Base-by-base conservation (phyloP, 495 filamentous ascomycete genomes). In the Penicillium herquei region DNA sequence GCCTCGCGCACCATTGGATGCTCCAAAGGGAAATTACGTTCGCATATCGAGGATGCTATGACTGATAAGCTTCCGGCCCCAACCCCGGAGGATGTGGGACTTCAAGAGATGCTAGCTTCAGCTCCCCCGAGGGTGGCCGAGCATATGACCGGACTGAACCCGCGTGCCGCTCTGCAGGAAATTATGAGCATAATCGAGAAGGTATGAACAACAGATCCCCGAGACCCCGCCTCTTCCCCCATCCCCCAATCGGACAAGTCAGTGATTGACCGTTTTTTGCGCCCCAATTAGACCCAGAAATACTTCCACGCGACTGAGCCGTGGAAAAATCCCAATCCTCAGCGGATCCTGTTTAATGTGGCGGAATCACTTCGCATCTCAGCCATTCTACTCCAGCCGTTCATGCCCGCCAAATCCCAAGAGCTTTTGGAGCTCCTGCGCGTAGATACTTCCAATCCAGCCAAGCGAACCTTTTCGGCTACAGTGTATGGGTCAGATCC, bases 301-400 rank as follows among this genome's bases (percentile, higher is more conserved):
- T 90, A 90, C 67, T 64, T 96, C 44, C 72, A 83, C 52, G 57
- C 72, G 10, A 57, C 71, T 42, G 74, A 75, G n/a, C 87, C 87
- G 6, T 90, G 87, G 88, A 51, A 76, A 43, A 60, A 64, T 26
- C 49, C 80, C 49, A 63, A 81, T 21, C 55, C 77, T 12, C 71
- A 82, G 54, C 67, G 74, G 51, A 76, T 80, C 39, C 72, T 98
- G 40, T 96, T 82, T 66, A 77, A 88, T 34, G 76, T 79, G 49
- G 83, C 84, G 2, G 94, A 98, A 67, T 81, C 85, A n/a, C 66
- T 97, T 40, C 86, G 94, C 17, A 81, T 97, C 34, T 71, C 75
- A 3, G 91, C 86, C 8, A 96, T 98, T 52, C 73, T 98, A 35
- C 74, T 98, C 31, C 93, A 96, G 69, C 92, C 94, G 3, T 92